phyloP scores from a whole-genome alignment of 2,329 filamentous ascomycete genomes.

The Penicillium sp. region DNA sequence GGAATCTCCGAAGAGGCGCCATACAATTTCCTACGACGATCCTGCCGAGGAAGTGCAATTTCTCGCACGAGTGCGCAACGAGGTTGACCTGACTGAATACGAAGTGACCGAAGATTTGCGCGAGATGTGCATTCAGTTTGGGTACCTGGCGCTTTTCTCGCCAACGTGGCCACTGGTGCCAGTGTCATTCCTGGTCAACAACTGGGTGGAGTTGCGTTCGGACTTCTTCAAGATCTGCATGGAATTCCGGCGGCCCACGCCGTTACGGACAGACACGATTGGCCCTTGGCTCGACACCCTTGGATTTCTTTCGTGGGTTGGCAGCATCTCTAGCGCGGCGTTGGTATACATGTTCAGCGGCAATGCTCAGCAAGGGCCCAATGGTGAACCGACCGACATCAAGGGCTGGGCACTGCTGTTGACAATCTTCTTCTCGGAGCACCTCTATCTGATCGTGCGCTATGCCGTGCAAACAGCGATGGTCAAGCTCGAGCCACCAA shows the following conservation, averaged over 20 bases:
- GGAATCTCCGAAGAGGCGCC: conserved; percentile 22
- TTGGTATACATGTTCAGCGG: conserved; percentile 82
- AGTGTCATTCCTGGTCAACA: conserved; percentile 87
- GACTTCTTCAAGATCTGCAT: conserved; percentile 95
- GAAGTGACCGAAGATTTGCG: conserved; percentile 88
- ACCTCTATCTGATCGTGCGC: conserved; percentile 79
- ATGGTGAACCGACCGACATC: conserved; percentile 56
- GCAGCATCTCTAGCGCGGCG: conserved; percentile 81
- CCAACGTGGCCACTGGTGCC: conserved; percentile 91
- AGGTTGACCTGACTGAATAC: conserved; percentile 81
- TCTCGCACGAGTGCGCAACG: conserved; percentile 75
- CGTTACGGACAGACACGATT: conserved; percentile 87
- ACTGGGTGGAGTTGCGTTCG: conserved; percentile 91
- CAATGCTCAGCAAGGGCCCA: conserved; percentile 54
- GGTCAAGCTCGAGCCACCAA: conserved; percentile 77
- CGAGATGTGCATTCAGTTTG: conserved; percentile 90
- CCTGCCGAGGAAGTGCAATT: conserved; percentile 76
- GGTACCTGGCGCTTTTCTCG: conserved; percentile 88
- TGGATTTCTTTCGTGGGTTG: conserved; percentile 88
- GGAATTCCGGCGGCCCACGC: conserved; percentile 83
- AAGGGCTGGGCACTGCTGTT: conserved; percentile 77
- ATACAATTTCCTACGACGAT: conserved; percentile 58
- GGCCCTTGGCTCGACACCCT: conserved; percentile 90
- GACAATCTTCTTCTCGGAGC: conserved; percentile 80
- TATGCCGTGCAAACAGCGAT: conserved; percentile 70